Evolutionary conservation across 495 filamentous ascomycete genomes (phyloP), one percentile per base, ranked within the genome.

Genomic region (Penicillium turbatum): DNA sequence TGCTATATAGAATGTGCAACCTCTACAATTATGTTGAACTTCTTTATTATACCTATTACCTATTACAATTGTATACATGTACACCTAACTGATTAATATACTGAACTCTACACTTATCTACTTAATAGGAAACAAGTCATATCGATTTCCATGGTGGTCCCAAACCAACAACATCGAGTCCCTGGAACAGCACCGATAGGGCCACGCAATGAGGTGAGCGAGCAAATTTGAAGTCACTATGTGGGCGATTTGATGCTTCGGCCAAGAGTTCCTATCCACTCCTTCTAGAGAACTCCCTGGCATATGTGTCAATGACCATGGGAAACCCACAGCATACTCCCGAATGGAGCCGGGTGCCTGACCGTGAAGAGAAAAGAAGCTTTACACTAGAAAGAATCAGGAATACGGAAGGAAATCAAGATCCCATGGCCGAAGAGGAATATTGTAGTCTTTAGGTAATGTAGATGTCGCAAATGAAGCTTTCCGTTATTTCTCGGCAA

Each of bases 141-240:
- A 15, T 43, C 41, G 6, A 11, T 9, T 36, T 7, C 39, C 50
- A 45, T 37, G 40, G 50, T n/a, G n/a, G n/a, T n/a, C 27, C 41
- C 15, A 36, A 5, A 5, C 6, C 1, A 15, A 6, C 16, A 34
- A 35, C 31, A 30, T 29, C 15, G 5, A 24, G 32, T 29, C 26
- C 26, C 46, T 57, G 36, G 35, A 31, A 41, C 29, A 19, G 30
- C 9, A 31, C 38, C 27, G 8, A 36, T 19, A 39, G 13, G 49
- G 36, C 26, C 44, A 7, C 15, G 12, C 11, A 44, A 44, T 44
- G 30, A 41, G 32, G 26, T 59, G 39, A 45, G 52, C 44, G 59
- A 42, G 41, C 51, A 59, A 62, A 11, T 26, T 42, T 64, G 62
- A 64, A 59, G 59, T 64, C 62, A 64, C 42, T 17, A 44, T n/a